Base-by-base conservation (phyloP, 352 stramenopile species). In the Saprolegnia parasitica region DNA sequence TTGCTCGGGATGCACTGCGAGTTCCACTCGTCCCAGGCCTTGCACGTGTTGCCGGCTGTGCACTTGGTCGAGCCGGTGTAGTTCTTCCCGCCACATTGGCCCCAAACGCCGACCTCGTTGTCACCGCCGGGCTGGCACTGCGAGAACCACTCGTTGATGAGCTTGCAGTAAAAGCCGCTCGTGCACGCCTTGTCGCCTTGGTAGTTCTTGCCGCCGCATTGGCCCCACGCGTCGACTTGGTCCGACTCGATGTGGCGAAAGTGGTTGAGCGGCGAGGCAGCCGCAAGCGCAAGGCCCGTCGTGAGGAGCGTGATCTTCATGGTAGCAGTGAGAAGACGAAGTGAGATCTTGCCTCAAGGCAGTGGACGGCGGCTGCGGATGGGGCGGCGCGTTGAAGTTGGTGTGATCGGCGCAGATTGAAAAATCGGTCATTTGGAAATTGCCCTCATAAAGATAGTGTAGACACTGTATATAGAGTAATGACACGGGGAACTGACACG, bases 131-230 rank as follows among this genome's bases (percentile, higher is more conserved):
- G 62, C 13, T 60, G 18, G 45, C 62, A 68, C 29, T 68, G 62
- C 60, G 60, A 67, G 37, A 32, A 67, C 60, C 60, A 67, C 39
- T 54, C 60, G 60, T 56, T 67, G 37, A 55, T 56, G 9, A 20
- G 3, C 60, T 57, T 9, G 47, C 60, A 67, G 5, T 20, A 18
- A 20, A 56, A 29, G 60, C 37, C 60, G 29, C 9, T 11, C 6
- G 16, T 56, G n/a, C 60, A 67, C 60, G 21, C 13, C 6, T n/a
- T 54, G 60, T 67, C 39, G 29, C 60, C 60, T 3, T 24, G 4
- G 60, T 67, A 67, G 24, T 32, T 32, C 39, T 67, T 67, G 20
- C 60, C 60, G 8, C 45, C 60, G 39, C 60, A 67, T 49, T 67
- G 60, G 8, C 29, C 21, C 35, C 35, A 67, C 4, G 6, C 9